Base-by-base conservation (phyloP, 257 asterid genomes). In the Eucommia ulmoides region DNA sequence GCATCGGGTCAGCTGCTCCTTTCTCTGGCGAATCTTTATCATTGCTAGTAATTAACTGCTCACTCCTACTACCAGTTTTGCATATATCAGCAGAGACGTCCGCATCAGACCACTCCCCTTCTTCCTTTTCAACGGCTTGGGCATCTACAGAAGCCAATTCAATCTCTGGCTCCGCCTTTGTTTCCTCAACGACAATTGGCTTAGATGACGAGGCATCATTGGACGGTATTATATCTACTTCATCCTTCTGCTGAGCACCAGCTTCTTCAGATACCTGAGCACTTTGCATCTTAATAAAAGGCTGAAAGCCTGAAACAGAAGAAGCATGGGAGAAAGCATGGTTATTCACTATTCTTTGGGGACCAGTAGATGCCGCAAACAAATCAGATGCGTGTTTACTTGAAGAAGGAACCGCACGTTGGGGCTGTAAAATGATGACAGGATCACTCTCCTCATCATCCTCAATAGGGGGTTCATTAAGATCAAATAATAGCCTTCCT, bases 21-120 rank as follows among this genome's bases (percentile, higher is more conserved):
- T 75, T 80, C 69, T 71, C 88, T 55, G 56, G 65, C 20, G 41
- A 62, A 63, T 47, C 73, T 63, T 63, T 76, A 60, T 72, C 66
- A 62, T 54, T 60, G 33, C 53, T 68, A 53, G 69, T 68, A 57
- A 67, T 68, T 29, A 69, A 55, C 49, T 69, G 79, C 50, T 71
- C 88, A 45, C 45, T 61, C 49, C 56, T 25, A 51, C 51, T 57
- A 57, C 18, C 55, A 54, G 18, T 60, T 60, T 53, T 66, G 56
- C 38, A 52, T 35, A 71, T 75, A 74, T 78, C 88, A 22, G 49
- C 65, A 33, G 92, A 71, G 20, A 75, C 88, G 62, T 91, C 99
- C 48, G 78, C 94, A 70, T 91, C 99, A 29, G 96, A 83, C 95
- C 99, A 91, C 73, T 91, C 99, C 60, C 99, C 99, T 71, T 91